phyloP scores from a whole-genome alignment of 2,329 filamentous ascomycete genomes.

The Pestalotiopsis sp. region DNA sequence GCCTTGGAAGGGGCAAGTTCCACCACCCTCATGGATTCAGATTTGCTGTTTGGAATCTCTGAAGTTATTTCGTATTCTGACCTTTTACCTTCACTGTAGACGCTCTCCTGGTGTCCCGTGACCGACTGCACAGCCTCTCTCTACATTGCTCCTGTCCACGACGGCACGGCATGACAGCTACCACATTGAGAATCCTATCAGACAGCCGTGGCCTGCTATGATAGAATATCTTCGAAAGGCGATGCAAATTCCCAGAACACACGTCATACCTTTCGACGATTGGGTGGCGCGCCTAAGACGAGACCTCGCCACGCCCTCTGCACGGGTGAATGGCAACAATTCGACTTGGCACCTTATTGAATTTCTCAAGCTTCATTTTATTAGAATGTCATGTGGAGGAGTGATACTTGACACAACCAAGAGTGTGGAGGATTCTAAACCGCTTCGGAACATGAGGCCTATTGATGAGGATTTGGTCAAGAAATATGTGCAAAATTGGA shows the following conservation, averaged over 20 bases:
- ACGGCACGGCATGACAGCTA: not conserved
- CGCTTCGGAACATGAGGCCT: not conserved
- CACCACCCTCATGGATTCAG: too few relatives aligned
- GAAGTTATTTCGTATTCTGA: too few relatives aligned
- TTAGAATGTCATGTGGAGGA: not conserved
- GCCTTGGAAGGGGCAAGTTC: constrained; percentile 35
- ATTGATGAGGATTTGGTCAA: not conserved
- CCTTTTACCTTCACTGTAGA: too few relatives aligned
- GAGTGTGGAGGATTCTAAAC: not conserved
- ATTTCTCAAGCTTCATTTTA: not conserved
- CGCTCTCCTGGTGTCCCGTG: too few relatives aligned
- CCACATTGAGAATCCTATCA: constrained; percentile 8
- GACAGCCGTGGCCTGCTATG: constrained; percentile 6
- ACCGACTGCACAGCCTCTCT: too few relatives aligned
- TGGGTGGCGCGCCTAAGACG: not conserved
- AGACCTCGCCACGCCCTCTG: not conserved
- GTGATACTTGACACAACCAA: not conserved
- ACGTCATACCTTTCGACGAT: not conserved
- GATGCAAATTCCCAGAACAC: not conserved
- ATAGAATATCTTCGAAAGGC: not conserved
- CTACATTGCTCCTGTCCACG: too few relatives aligned
- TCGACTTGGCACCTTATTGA: not conserved
- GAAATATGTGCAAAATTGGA: not conserved
- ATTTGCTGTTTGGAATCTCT: too few relatives aligned
- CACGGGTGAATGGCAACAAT: not conserved